These are phyloP conservation scores for Macrophomina tecta DNA, from an alignment of 2,329 filamentous ascomycete genomes.

Conservation along the genomic window DNA sequence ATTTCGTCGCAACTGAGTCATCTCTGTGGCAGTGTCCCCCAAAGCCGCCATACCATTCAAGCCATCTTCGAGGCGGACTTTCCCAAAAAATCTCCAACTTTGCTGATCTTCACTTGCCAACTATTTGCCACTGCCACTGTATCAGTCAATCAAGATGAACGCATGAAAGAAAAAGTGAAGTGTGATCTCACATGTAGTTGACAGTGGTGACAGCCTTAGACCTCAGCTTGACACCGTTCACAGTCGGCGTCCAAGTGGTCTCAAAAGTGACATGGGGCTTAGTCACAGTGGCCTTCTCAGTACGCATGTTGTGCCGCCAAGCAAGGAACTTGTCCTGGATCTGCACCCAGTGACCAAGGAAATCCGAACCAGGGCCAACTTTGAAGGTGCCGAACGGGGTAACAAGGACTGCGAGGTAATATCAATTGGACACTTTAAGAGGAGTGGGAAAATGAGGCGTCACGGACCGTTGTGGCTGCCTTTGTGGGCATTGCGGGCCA, in stretches of 20 bases:
- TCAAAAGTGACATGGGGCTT: neutral
- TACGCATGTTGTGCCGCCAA: neutral
- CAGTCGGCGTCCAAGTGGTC: neutral
- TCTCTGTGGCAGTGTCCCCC: too few relatives aligned
- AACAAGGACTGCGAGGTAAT: neutral
- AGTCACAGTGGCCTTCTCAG: neutral
- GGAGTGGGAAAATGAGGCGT: neutral
- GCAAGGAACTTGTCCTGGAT: neutral
- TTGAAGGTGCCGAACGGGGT: neutral
- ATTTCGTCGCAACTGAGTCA: too few relatives aligned
- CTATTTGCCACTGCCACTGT: neutral
- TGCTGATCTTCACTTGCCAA: neutral
- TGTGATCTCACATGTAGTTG: conserved; percentile 1
- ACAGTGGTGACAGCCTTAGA: neutral
- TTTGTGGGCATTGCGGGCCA: neutral
- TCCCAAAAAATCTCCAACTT: too few relatives aligned
- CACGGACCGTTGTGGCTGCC: conserved; percentile 12
- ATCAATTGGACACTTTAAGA: neutral
- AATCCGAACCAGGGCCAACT: neutral
- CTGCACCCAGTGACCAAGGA: neutral
- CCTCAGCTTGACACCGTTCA: neutral
- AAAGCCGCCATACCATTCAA: neutral
- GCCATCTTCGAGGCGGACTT: neutral
- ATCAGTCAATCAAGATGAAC: neutral
- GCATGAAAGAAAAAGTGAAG: too few relatives aligned